Conservation (phyloP, 139 green algal genomes). For the Tetradesmus lagerheimii region DNA sequence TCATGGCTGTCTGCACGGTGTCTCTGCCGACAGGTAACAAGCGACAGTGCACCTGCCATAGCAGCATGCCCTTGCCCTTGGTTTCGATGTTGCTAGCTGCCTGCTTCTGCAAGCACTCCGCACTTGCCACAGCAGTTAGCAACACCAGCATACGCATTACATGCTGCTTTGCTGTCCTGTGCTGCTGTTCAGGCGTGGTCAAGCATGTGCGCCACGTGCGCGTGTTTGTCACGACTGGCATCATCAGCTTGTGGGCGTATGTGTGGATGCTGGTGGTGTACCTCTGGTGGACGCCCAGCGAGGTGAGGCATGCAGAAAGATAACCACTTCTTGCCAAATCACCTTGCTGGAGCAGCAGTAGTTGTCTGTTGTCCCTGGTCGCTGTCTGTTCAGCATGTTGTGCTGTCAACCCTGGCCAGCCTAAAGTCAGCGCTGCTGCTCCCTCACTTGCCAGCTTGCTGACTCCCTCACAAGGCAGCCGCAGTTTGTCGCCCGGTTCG, state of each 20-base stretch:
- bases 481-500: no score
- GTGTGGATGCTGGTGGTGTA: conserved; percentile 65
- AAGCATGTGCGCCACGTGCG: conserved; percentile 52
- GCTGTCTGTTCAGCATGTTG: no score
- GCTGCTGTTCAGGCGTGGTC: conserved; percentile 16
- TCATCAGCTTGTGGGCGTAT: conserved; percentile 62
- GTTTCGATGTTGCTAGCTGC: background rate
- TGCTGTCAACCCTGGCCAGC: no score
- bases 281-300: conserved; percentile 50
- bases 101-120: background rate
- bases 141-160: no score
- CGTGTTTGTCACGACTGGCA: conserved; percentile 55
- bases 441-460: no score
- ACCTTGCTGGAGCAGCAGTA: background rate
- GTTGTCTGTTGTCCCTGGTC: no score
- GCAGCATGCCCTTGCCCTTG: background rate
- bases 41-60: background rate
- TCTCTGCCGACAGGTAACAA: conserved; percentile 28
- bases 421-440: no score
- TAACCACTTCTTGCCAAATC: background rate
- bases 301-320: background rate
- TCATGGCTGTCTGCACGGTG: conserved; percentile 58
- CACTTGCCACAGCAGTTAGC: background rate
- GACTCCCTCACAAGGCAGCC: no score
- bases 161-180: background rate